phyloP scores from a whole-genome alignment of 2,329 filamentous ascomycete genomes.

The Hirsutella rhossiliensis region DNA sequence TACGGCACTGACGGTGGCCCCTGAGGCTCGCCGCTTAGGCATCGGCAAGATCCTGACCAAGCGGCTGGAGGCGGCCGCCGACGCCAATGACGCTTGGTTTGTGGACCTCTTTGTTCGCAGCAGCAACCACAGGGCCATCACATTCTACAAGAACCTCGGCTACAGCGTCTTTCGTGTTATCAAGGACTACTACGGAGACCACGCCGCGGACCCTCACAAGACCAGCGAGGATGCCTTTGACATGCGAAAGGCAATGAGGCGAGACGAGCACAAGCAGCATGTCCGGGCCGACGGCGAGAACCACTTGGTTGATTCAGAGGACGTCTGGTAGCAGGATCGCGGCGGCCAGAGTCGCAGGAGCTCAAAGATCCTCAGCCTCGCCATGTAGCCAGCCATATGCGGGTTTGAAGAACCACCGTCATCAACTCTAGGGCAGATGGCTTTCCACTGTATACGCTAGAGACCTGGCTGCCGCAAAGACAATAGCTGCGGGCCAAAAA shows the following conservation, averaged over 20 bases:
- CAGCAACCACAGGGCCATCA: slow-evolving; percentile 78
- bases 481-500: no score
- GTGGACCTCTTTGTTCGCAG: slow-evolving; percentile 88
- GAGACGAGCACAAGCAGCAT: slow-evolving; percentile 66
- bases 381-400: no score
- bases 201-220: slow-evolving; percentile 50
- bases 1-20: slow-evolving; percentile 86
- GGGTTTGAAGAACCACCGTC: no score
- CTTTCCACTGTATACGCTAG: no score
- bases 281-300: slow-evolving; percentile 71
- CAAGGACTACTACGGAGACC: slow-evolving; percentile 85
- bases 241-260: slow-evolving; percentile 84
- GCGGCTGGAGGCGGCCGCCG: slow-evolving; percentile 69
- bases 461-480: no score
- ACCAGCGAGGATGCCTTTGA: slow-evolving; percentile 81
- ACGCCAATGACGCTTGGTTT: slow-evolving; percentile 82
- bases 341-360: neutral
- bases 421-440: no score
- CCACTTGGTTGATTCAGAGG: slow-evolving; percentile 64
- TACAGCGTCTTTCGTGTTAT: slow-evolving; percentile 86
- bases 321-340: slow-evolving; percentile 56
- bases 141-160: slow-evolving; percentile 81
- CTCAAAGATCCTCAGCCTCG: neutral
- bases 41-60: slow-evolving; percentile 75
- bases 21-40: slow-evolving; percentile 71